phyloP scores from a whole-genome alignment of 192 early-diverging fungal species.

The Linnemannia hyalina region DNA sequence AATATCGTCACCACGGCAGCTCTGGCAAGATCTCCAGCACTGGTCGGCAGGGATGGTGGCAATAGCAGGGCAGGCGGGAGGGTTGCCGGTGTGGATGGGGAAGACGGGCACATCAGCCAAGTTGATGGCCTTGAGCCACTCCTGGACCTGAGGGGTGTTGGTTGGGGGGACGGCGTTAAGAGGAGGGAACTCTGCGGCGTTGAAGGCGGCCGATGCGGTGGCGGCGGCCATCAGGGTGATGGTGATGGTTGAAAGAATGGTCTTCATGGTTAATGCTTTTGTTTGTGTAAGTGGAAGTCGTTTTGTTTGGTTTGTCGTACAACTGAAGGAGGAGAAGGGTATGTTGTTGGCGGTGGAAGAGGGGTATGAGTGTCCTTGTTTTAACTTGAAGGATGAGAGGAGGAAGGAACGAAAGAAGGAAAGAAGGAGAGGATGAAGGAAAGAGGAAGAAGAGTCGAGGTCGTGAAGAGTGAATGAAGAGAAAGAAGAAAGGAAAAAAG shows the following conservation, averaged over 20 bases:
- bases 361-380: not conserved
- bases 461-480: not conserved
- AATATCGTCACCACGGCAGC: constrained; percentile 21
- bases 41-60: constrained; percentile 16
- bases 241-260: constrained; percentile 13
- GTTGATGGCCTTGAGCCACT: constrained; percentile 43
- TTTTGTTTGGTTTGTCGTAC: not conserved
- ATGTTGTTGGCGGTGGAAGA: not conserved
- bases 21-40: constrained; percentile 49
- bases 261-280: constrained; percentile 23
- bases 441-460: constrained; percentile 2
- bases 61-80: constrained; percentile 17
- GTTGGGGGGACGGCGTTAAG: constrained; percentile 35
- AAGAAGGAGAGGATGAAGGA: not conserved
- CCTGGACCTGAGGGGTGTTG: constrained; percentile 20
- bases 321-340: not conserved
- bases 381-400: constrained; percentile 5
- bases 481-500: not conserved
- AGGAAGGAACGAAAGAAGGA: constrained; percentile 14
- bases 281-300: not conserved
- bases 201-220: constrained; percentile 27
- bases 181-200: constrained; percentile 34
- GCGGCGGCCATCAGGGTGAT: constrained; percentile 13
- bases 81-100: constrained; percentile 27
- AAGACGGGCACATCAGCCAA: constrained; percentile 49